phyloP scores from a whole-genome alignment of 805 yeast species.

The Komagataella pseudopastoris region DNA sequence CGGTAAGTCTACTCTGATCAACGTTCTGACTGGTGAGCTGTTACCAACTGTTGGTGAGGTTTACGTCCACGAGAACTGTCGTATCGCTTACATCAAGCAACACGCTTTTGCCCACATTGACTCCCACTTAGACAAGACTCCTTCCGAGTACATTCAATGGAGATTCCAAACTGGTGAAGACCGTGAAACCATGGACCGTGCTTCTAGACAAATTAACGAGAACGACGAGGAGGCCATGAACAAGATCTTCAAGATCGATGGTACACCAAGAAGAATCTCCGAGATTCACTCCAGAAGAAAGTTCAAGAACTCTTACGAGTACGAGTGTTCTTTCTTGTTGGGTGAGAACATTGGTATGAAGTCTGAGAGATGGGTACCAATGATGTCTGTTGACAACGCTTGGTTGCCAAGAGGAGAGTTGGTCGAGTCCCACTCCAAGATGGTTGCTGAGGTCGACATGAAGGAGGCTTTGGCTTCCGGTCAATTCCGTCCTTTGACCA shows the following conservation, averaged over 20 bases:
- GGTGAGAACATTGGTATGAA: constrained; percentile 99
- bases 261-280: constrained; percentile 93
- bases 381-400: constrained; percentile 99
- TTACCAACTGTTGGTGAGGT: constrained; percentile 98
- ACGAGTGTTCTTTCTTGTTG: constrained; percentile 92
- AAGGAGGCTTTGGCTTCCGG: constrained; percentile 99
- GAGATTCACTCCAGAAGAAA: constrained; percentile 95
- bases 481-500: constrained; percentile 99
- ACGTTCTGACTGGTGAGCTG: constrained; percentile 98
- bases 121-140: constrained; percentile 97
- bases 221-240: constrained; percentile 96
- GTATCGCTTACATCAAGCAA: constrained; percentile 99
- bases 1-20: constrained; percentile 98
- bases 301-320: constrained; percentile 99
- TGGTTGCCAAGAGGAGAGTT: constrained; percentile 99
- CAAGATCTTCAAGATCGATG: constrained; percentile 91
- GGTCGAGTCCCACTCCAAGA: constrained; percentile 93
- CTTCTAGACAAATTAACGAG: constrained; percentile 96
- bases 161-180: constrained; percentile 99
- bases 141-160: constrained; percentile 99
- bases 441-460: constrained; percentile 99
- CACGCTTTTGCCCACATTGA: constrained; percentile 99
- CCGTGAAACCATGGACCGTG: constrained; percentile 99
- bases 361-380: constrained; percentile 98
- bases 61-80: constrained; percentile 98